These are phyloP conservation scores for Fusarium protoensiforme DNA, from an alignment of 2,329 filamentous ascomycete species.

Conservation along the genomic window DNA sequence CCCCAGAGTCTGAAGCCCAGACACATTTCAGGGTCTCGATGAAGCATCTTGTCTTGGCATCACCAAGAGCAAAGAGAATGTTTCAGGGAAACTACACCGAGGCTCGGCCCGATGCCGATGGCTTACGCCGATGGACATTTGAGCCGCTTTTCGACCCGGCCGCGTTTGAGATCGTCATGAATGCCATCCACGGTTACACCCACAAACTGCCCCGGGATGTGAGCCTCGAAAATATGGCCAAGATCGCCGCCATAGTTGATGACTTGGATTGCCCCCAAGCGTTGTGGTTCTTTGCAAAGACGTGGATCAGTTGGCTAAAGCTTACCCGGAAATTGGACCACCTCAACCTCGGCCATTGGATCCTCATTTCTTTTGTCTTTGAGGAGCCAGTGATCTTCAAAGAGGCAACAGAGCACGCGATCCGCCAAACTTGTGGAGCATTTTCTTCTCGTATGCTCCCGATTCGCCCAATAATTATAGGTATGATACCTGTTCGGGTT, in stretches of 20 bases:
- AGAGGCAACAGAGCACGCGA: neutral
- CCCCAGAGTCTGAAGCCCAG: neutral
- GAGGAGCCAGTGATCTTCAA: neutral
- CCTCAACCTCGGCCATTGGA: neutral
- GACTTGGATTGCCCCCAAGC: neutral
- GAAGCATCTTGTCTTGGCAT: constrained; percentile 5
- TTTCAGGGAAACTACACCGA: neutral
- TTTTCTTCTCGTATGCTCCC: neutral
- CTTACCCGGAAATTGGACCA: too few relatives aligned
- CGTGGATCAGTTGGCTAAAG: neutral
- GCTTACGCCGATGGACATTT: constrained; percentile 1
- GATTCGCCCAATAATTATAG: neutral
- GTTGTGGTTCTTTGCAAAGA: neutral
- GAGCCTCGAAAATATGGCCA: neutral
- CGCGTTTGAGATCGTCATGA: neutral
- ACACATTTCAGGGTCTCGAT: neutral
- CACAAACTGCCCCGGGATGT: neutral
- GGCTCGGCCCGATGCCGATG: neutral
- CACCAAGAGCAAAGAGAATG: constrained; percentile 1
- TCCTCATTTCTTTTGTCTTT: neutral
- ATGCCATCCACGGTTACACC: neutral
- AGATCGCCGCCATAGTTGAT: neutral
- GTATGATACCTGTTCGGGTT: neutral
- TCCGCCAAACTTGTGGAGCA: rapidly evolving
- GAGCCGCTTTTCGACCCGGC: neutral